Evolutionary conservation across 179 eudicot species (phyloP).

Genomic region (Spergularia azorica): DNA sequence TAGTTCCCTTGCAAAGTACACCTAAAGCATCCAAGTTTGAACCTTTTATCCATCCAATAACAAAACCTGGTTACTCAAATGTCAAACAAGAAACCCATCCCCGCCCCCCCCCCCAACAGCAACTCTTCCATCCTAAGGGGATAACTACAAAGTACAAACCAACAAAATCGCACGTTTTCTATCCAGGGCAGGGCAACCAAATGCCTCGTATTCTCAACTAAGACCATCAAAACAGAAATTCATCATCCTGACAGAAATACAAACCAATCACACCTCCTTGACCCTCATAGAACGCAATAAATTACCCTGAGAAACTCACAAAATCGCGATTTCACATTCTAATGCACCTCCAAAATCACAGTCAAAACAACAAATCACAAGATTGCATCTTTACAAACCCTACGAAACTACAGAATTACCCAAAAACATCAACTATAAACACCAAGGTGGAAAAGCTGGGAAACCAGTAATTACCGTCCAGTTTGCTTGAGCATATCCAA

Average conservation of each 20-base stretch:
- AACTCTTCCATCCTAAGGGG: no score
- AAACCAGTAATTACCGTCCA: slow-evolving; percentile 9
- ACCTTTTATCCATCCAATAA: not conserved
- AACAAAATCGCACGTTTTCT: not conserved
- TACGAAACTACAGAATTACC: not conserved
- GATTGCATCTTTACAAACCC: not conserved
- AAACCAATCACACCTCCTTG: no score
- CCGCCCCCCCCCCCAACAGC: not conserved
- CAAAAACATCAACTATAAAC: no score
- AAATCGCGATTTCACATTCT: not conserved
- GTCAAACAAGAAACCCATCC: not conserved
- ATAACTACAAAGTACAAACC: not conserved
- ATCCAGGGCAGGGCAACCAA: not conserved
- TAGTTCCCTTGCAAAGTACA: not conserved
- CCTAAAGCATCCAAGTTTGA: not conserved
- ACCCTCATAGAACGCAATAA: not conserved
- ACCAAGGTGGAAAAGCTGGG: not conserved
- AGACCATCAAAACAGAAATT: not conserved
- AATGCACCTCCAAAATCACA: not conserved
- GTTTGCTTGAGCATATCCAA: slow-evolving; percentile 20
- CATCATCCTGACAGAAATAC: no score
- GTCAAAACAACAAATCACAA: not conserved
- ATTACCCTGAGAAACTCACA: not conserved
- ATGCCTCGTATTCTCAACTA: not conserved
- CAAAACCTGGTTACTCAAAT: not conserved